Conservation (phyloP, 164 flowering plant genomes). For the Chloranthus sessilifolius region DNA sequence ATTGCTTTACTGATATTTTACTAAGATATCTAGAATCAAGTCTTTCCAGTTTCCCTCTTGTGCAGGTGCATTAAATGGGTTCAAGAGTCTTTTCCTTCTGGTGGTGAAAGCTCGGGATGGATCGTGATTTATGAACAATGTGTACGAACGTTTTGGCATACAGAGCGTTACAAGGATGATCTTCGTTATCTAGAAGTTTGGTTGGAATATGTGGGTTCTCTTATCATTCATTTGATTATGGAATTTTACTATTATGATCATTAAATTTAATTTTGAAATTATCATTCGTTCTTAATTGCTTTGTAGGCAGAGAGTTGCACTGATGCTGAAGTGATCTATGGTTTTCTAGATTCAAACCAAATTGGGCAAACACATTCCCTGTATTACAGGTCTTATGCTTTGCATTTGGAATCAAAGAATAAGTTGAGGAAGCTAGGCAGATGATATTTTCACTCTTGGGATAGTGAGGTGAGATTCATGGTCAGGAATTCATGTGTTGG, state of each 20-base stretch:
- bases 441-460: conserved; percentile 69
- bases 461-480: conserved; percentile 48
- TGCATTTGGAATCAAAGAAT: conserved; percentile 71
- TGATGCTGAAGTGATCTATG: conserved; percentile 81
- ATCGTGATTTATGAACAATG: conserved; percentile 90
- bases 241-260: too few relatives aligned
- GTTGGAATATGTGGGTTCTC: conserved; percentile 81
- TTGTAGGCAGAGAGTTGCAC: conserved; percentile 81
- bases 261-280: too few relatives aligned
- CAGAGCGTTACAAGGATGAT: conserved; percentile 72
- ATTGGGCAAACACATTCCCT: conserved; percentile 73
- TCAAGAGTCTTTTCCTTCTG: conserved; percentile 88
- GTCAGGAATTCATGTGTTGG: too few relatives aligned
- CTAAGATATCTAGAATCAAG: too few relatives aligned
- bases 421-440: conserved; percentile 63
- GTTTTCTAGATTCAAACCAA: conserved; percentile 67
- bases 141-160: conserved; percentile 85
- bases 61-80: conserved; percentile 95
- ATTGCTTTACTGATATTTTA: too few relatives aligned
- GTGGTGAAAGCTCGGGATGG: conserved; percentile 82
- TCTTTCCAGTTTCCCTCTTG: conserved; percentile 4
- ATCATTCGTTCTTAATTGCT: conserved; percentile 7
- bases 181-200: conserved; percentile 87
- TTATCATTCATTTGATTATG: background rate
- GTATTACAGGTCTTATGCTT: conserved; percentile 67